Evolutionary conservation across 2,329 filamentous ascomycete species (phyloP).

Genomic region (Thelonectria discophora): DNA sequence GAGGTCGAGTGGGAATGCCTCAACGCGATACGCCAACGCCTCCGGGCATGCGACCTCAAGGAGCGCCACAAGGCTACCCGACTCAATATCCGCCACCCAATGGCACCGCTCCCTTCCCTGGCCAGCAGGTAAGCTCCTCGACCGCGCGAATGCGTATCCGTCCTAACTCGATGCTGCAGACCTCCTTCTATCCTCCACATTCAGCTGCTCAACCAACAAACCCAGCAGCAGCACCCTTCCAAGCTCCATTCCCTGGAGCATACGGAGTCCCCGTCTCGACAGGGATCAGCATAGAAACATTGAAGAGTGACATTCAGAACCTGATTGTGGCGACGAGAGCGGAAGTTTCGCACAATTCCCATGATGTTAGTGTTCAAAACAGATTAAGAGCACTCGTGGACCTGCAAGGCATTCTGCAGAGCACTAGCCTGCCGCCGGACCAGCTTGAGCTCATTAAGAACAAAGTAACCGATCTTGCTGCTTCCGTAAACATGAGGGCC

Average conservation of each 20-base stretch:
- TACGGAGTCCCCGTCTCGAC: conserved; percentile 50
- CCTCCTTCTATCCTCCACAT: conserved; percentile 48
- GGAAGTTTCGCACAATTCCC: conserved; percentile 78
- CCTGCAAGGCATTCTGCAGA: conserved; percentile 78
- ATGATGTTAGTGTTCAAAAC: conserved; percentile 78
- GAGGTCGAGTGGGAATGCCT: conserved; percentile 61
- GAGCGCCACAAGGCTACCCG: conserved; percentile 38
- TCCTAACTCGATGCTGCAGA: conserved; percentile 27
- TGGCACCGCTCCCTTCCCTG: conserved; percentile 42
- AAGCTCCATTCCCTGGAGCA: conserved; percentile 51
- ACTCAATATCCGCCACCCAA: conserved; percentile 44
- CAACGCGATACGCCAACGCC: conserved; percentile 81
- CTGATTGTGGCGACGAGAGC: conserved; percentile 77
- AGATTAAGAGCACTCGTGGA: conserved; percentile 87
- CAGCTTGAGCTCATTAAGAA: conserved; percentile 86
- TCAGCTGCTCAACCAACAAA: conserved; percentile 51
- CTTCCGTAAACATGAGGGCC: conserved; percentile 66
- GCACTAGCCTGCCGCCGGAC: conserved; percentile 79
- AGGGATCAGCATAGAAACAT: conserved; percentile 72
- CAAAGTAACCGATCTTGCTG: conserved; percentile 79
- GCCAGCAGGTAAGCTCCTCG: conserved; percentile 41
- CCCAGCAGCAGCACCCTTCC: conserved; percentile 52
- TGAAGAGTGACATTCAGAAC: conserved; percentile 84
- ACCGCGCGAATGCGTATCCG: background rate
- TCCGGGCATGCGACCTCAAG: conserved; percentile 56